These are phyloP conservation scores for Saururus chinensis DNA, from an alignment of 164 flowering plant species.

Conservation along the genomic window DNA sequence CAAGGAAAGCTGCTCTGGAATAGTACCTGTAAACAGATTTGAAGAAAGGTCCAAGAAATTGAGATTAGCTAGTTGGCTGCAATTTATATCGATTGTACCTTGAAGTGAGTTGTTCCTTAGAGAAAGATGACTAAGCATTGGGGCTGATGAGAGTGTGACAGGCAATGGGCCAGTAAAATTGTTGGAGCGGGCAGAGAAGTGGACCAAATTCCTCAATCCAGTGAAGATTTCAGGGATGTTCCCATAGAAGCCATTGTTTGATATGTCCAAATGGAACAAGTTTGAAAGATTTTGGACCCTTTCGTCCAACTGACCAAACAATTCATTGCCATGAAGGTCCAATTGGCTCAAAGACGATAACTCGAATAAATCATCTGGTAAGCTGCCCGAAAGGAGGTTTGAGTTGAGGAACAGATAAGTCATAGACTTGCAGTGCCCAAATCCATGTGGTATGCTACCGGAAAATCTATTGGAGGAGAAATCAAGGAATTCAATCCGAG, in stretches of 20 bases:
- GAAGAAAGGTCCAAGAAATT: slow-evolving; percentile 40
- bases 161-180: slow-evolving; percentile 7
- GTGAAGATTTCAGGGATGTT: slow-evolving; percentile 9
- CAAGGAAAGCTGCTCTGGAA: slow-evolving; percentile 39
- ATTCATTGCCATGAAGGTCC: slow-evolving; percentile 2
- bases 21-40: slow-evolving; percentile 31
- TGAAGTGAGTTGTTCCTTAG: slow-evolving; percentile 10
- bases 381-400: slow-evolving; percentile 4
- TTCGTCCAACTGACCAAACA: slow-evolving; percentile 5
- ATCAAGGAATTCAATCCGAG: slow-evolving; percentile 1
- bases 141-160: neutral
- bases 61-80: slow-evolving; percentile 36
- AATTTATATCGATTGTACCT: slow-evolving; percentile 31
- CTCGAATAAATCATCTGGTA: slow-evolving; percentile 6
- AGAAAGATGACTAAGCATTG: slow-evolving; percentile 2
- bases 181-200: slow-evolving; percentile 9
- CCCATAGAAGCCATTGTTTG: slow-evolving; percentile 11
- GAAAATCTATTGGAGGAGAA: slow-evolving; percentile 7
- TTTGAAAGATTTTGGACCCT: slow-evolving; percentile 5
- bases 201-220: slow-evolving; percentile 1
- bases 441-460: slow-evolving; percentile 4
- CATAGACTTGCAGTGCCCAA: slow-evolving; percentile 1
- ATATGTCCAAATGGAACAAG: slow-evolving; percentile 5
- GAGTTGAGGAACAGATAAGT: neutral
- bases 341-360: slow-evolving; percentile 3